Percentiles rank a stretch among this genome's conserved stretches.
Conservation (phyloP, 2,329 filamentous ascomycete genomes). For the Aspergillus texensis region DNA sequence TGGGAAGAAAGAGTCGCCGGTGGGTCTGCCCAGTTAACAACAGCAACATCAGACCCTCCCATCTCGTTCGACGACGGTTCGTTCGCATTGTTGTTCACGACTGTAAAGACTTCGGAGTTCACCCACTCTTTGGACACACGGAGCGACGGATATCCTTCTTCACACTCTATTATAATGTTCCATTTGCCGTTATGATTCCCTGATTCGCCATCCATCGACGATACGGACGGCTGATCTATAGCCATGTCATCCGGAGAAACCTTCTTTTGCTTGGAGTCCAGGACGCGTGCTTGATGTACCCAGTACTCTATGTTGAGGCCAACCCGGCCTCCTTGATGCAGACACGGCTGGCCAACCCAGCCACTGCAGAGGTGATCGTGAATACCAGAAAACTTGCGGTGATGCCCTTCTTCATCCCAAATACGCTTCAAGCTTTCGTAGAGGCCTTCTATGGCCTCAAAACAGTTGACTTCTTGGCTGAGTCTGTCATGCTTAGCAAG, state of each 20-base stretch:
- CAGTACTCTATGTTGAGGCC: constrained; percentile 49
- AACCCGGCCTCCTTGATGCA: constrained; percentile 43
- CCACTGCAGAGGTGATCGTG: constrained; percentile 47
- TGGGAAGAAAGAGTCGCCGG: constrained; percentile 38
- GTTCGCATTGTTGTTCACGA: constrained; percentile 24
- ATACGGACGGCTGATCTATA: constrained; percentile 30
- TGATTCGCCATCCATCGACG: constrained; percentile 19
- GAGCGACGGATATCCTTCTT: constrained; percentile 48
- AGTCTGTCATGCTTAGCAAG: constrained; percentile 48
- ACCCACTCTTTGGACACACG: constrained; percentile 50
- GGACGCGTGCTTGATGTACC: constrained; percentile 38
- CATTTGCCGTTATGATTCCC: constrained; percentile 32
- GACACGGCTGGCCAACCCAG: constrained; percentile 43
- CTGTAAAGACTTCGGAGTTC: constrained; percentile 36
- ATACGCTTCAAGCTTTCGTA: constrained; percentile 46
- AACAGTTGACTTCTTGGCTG: constrained; percentile 49
- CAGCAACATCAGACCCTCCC: constrained; percentile 25
- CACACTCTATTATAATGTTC: constrained; percentile 46
- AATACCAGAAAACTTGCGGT: constrained; percentile 30
- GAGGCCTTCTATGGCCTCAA: constrained; percentile 49
- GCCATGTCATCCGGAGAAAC: constrained; percentile 35
- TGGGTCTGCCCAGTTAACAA: constrained; percentile 46
- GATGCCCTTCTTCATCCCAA: constrained; percentile 46
- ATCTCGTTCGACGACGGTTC: constrained; percentile 26
- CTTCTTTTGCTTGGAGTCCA: constrained; percentile 33